Percentiles rank a stretch among this genome's conserved stretches.
Evolutionary conservation across 345 rosid species (phyloP).

Genomic region (Salix dunnii): DNA sequence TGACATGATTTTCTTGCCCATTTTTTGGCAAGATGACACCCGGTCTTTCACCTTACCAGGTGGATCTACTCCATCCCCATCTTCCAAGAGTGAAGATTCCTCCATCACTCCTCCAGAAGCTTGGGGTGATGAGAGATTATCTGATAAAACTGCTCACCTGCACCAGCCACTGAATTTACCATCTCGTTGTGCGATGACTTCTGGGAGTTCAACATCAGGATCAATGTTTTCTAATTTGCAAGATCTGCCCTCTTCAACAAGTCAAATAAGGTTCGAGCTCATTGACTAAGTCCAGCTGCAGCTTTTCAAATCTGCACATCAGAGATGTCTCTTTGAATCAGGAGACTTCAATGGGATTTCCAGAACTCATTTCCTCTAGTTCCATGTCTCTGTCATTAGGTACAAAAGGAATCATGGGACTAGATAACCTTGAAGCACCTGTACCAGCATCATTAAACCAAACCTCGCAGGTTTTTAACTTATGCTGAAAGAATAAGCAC

Average conservation of each 20-base stretch:
- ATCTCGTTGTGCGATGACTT: constrained; percentile 53
- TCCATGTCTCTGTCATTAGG: constrained; percentile 43
- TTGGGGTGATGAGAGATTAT: constrained; percentile 92
- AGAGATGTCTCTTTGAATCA: constrained; percentile 49
- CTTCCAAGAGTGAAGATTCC: constrained; percentile 69
- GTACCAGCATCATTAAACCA: constrained; percentile 47
- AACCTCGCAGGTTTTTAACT: constrained; percentile 63
- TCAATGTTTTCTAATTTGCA: constrained; percentile 62
- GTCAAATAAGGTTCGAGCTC: constrained; percentile 46
- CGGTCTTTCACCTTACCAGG: constrained; percentile 36
- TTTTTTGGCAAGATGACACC: constrained; percentile 54
- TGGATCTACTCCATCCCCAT: constrained; percentile 56
- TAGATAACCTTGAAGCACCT: constrained; percentile 47
- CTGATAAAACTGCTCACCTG: constrained; percentile 57
- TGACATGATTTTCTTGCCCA: background rate
- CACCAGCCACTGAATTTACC: constrained; percentile 52
- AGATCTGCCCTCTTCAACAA: constrained; percentile 51
- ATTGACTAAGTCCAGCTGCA: constrained; percentile 33
- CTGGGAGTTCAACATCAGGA: constrained; percentile 57
- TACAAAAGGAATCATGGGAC: constrained; percentile 41
- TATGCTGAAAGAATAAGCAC: constrained; percentile 89
- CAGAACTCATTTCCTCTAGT: constrained; percentile 54
- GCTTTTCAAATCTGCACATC: constrained; percentile 40
- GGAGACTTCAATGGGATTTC: constrained; percentile 50
- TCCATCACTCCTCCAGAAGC: constrained; percentile 96